phyloP scores from a whole-genome alignment of 2,329 filamentous ascomycete genomes.

The Penicillium sp. region DNA sequence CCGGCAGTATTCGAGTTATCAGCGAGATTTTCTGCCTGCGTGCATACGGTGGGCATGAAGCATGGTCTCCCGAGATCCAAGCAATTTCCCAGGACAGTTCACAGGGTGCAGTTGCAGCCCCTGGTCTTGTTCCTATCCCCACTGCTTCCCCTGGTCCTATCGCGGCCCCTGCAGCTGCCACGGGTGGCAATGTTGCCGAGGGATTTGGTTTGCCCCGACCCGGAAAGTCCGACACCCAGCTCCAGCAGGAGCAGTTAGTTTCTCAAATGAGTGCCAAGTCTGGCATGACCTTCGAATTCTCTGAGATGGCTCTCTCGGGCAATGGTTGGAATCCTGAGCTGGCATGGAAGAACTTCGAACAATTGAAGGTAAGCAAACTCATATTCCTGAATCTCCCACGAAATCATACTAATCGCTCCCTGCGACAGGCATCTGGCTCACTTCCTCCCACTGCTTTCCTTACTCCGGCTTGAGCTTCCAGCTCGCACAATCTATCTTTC shows the following conservation, averaged over 20 bases:
- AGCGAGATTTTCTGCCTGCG: constrained; percentile 76
- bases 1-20: constrained; percentile 68
- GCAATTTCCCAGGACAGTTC: constrained; percentile 35
- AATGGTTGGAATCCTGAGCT: constrained; percentile 77
- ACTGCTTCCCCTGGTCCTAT: constrained; percentile 13
- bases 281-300: constrained; percentile 75
- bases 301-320: constrained; percentile 75
- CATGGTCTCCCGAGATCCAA: constrained; percentile 48
- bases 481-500: too few relatives aligned
- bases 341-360: constrained; percentile 72
- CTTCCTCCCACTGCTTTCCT: constrained; percentile 54
- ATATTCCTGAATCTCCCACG: background rate
- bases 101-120: constrained; percentile 28
- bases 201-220: constrained; percentile 44
- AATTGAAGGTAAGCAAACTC: constrained; percentile 62
- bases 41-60: constrained; percentile 60
- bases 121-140: constrained; percentile 6
- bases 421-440: constrained; percentile 36
- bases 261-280: constrained; percentile 72
- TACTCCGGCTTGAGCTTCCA: constrained; percentile 20
- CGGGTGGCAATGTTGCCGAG: constrained; percentile 29
- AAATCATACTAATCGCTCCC: constrained; percentile 19
- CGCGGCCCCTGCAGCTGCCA: constrained; percentile 21
- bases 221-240: constrained; percentile 50
- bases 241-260: constrained; percentile 68